These are phyloP conservation scores for Keithomyces neogunnii DNA, from an alignment of 2,329 filamentous ascomycete species.

Conservation along the genomic window DNA sequence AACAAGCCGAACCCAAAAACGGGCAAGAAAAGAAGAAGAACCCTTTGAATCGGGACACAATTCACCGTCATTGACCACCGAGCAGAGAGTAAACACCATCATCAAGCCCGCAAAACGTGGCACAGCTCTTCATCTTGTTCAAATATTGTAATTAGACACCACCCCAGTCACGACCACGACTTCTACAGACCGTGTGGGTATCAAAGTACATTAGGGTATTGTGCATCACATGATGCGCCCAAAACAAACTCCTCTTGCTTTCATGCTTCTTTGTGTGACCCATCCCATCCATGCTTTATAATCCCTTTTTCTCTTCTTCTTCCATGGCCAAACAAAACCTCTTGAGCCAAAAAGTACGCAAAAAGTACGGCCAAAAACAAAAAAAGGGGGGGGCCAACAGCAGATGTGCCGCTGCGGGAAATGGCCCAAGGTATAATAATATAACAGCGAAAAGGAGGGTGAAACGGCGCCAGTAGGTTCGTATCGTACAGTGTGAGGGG, in stretches of 20 bases:
- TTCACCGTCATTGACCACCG: no score
- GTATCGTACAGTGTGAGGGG: neutral
- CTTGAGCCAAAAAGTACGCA: neutral
- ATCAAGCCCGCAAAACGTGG: neutral
- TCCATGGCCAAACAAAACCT: neutral
- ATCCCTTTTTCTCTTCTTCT: neutral
- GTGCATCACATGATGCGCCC: neutral
- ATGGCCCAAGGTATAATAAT: neutral
- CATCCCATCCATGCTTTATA: neutral
- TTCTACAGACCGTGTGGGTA: neutral
- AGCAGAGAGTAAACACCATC: neutral
- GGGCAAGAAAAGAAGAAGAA: no score
- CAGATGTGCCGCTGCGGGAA: neutral
- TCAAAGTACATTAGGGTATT: conserved; percentile 1
- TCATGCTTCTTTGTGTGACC: neutral
- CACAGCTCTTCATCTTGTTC: neutral
- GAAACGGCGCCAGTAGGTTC: neutral
- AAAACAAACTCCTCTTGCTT: neutral
- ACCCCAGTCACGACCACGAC: neutral
- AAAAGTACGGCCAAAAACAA: neutral
- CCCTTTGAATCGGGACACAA: no score
- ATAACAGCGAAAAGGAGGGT: neutral
- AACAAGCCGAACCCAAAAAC: no score
- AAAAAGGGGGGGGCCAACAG: no score
- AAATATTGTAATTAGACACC: neutral